Percentiles rank a stretch among this genome's conserved stretches.
These are phyloP conservation scores for Cylindrotheca fusiformis DNA, from an alignment of 108 stramenopile genomes.

Conservation along the genomic window DNA sequence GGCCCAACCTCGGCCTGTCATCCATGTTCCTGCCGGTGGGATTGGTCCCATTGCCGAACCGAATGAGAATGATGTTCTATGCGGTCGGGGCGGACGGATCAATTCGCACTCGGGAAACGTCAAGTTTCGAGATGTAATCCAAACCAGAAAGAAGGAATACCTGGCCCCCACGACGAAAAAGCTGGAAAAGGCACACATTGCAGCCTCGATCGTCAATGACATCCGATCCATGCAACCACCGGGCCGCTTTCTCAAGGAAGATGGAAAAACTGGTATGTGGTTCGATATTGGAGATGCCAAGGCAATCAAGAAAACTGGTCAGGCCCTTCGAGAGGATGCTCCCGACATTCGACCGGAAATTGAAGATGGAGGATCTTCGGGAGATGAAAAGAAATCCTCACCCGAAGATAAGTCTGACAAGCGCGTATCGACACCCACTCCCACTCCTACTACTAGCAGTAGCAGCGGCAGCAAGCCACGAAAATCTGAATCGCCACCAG, in stretches of 20 bases:
- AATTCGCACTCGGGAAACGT: conserved; percentile 87
- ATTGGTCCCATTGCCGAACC: conserved; percentile 51
- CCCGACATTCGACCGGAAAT: conserved; percentile 67
- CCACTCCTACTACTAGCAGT: neutral
- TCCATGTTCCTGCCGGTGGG: conserved; percentile 41
- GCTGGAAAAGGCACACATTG: conserved; percentile 81
- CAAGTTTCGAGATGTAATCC: conserved; percentile 72
- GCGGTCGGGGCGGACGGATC: conserved; percentile 79
- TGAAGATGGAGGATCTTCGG: conserved; percentile 33
- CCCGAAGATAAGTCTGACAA: neutral
- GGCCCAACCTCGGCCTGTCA: conserved; percentile 49
- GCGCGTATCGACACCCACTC: neutral
- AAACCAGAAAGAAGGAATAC: conserved; percentile 61
- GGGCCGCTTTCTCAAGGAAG: conserved; percentile 84
- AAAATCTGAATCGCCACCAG: neutral
- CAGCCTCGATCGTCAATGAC: conserved; percentile 56
- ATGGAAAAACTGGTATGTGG: conserved; percentile 61
- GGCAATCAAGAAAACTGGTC: conserved; percentile 85
- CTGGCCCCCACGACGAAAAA: conserved; percentile 74
- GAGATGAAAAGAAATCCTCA: conserved; percentile 19
- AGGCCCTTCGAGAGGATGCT: conserved; percentile 81
- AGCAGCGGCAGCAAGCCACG: neutral
- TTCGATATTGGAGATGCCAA: conserved; percentile 85
- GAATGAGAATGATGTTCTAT: conserved; percentile 54
- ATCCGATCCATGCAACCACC: conserved; percentile 70